phyloP scores from a whole-genome alignment of 306 rosid species.

The Inga oerstediana region DNA sequence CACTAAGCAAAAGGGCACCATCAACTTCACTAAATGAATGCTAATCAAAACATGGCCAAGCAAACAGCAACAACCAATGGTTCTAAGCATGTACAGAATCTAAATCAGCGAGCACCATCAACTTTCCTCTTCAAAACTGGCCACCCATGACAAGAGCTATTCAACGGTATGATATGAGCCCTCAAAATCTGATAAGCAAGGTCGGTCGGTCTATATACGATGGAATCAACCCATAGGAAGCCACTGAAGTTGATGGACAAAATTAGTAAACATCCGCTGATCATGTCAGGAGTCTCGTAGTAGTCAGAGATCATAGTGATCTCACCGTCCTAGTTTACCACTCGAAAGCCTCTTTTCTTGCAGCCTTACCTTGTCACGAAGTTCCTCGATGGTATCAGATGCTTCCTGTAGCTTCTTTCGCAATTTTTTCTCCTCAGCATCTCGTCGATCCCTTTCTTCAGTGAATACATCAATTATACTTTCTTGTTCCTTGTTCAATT shows the following conservation, averaged over 20 bases:
- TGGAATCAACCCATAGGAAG: neutral
- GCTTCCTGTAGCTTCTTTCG: conserved; percentile 86
- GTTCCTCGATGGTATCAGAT: conserved; percentile 68
- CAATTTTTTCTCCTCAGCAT: conserved; percentile 64
- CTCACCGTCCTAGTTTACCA: neutral
- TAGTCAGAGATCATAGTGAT: neutral
- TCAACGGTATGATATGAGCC: neutral
- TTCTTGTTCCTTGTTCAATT: conserved; percentile 78
- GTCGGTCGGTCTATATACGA: conserved; percentile 2
- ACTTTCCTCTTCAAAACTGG: neutral
- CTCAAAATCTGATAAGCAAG: neutral
- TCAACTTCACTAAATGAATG: neutral
- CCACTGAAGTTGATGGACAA: conserved; percentile 25
- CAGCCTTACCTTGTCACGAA: conserved; percentile 59
- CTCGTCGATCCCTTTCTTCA: conserved; percentile 85
- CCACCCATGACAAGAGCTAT: neutral
- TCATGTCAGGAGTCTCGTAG: neutral
- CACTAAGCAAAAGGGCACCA: neutral
- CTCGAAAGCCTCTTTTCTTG: conserved; percentile 51
- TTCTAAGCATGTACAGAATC: neutral
- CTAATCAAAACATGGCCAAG: neutral
- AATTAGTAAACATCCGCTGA: neutral
- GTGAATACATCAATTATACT: conserved; percentile 72
- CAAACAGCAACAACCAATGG: neutral
- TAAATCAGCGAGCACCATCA: neutral